These are phyloP conservation scores for Echinochloa phyllopogon DNA, from an alignment of 176 grass and related monocot species.

Conservation along the genomic window DNA sequence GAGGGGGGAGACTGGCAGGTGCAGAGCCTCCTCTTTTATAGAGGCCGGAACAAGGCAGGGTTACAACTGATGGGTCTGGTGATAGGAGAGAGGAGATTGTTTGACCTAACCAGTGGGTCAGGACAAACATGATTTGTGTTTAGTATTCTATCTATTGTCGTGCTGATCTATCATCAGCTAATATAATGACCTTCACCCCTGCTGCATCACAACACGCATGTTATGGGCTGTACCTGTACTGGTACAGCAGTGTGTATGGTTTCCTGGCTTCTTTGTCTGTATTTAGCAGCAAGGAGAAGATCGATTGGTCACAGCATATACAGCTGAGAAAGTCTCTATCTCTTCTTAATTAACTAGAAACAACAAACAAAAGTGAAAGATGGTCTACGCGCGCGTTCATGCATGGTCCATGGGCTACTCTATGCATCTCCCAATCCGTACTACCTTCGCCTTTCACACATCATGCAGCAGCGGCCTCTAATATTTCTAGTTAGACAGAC, in stretches of 20 bases:
- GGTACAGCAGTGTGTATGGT: neutral
- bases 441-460: neutral
- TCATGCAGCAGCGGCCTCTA: too few relatives aligned
- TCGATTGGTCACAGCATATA: neutral
- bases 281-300: slow-evolving; percentile 23
- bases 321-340: too few relatives aligned
- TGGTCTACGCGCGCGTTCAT: too few relatives aligned
- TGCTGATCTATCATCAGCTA: slow-evolving; percentile 4
- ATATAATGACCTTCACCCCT: neutral
- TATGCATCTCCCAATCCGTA: too few relatives aligned
- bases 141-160: neutral
- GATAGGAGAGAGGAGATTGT: neutral
- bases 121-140: slow-evolving; percentile 22
- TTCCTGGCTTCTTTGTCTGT: too few relatives aligned
- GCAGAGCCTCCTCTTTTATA: slow-evolving; percentile 34
- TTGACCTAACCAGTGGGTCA: neutral
- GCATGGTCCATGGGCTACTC: neutral
- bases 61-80: neutral
- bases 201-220: slow-evolving; percentile 9
- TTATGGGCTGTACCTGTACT: neutral
- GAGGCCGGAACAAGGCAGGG: neutral
- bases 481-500: neutral
- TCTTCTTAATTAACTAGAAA: too few relatives aligned
- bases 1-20: slow-evolving; percentile 6
- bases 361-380: too few relatives aligned